Percentiles rank a stretch among this genome's conserved stretches.
Evolutionary conservation across 805 yeast genomes (phyloP).

Genomic region (Lipomyces orientalis): DNA sequence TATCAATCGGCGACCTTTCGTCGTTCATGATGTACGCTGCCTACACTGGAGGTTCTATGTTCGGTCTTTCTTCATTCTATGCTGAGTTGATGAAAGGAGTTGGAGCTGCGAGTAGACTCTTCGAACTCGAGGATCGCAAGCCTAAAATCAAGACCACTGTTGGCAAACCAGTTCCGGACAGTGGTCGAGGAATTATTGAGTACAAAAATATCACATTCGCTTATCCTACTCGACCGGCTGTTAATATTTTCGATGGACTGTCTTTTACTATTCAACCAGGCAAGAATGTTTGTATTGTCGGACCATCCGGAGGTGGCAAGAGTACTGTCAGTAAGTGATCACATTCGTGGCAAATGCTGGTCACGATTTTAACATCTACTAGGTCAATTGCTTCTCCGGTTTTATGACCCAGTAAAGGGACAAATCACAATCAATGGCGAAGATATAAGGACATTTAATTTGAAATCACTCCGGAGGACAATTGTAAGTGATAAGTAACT

Average conservation of each 20-base stretch:
- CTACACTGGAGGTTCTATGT: slow-evolving; percentile 90
- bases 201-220: slow-evolving; percentile 70
- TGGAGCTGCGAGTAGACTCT: slow-evolving; percentile 91
- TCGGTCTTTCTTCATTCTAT: slow-evolving; percentile 88
- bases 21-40: slow-evolving; percentile 95
- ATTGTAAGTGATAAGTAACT: slow-evolving; percentile 42
- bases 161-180: slow-evolving; percentile 52
- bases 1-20: slow-evolving; percentile 86
- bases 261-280: slow-evolving; percentile 72
- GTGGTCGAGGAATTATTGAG: slow-evolving; percentile 50
- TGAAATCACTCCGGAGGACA: slow-evolving; percentile 72
- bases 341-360: neutral
- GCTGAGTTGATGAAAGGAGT: slow-evolving; percentile 96
- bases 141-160: slow-evolving; percentile 71
- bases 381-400: slow-evolving; percentile 64
- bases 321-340: slow-evolving; percentile 75
- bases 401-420: slow-evolving; percentile 80
- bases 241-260: slow-evolving; percentile 65
- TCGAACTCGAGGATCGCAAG: slow-evolving; percentile 80
- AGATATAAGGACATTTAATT: slow-evolving; percentile 65
- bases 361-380: neutral
- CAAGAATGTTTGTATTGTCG: slow-evolving; percentile 90
- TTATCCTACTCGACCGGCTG: slow-evolving; percentile 84
- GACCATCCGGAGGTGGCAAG: slow-evolving; percentile 97
- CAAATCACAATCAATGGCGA: slow-evolving; percentile 66